phyloP scores from a whole-genome alignment of 805 yeast species.

The Schizosaccharomyces osmophilus region DNA sequence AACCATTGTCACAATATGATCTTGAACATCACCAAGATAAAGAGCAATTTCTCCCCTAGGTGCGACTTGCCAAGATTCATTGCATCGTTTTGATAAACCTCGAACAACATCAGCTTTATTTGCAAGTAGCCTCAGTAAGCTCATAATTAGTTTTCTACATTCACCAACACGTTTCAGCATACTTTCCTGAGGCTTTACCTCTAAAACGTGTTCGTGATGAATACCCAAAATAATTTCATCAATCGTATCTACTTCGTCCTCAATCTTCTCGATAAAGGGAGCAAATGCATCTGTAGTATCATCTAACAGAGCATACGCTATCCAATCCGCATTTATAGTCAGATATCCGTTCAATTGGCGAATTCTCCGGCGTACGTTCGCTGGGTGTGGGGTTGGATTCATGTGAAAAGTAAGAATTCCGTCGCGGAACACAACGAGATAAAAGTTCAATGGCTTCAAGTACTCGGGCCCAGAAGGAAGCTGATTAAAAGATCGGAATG shows the following conservation, averaged over 20 bases:
- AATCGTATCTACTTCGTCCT: conserved; percentile 79
- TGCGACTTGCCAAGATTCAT: conserved; percentile 58
- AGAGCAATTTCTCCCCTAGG: conserved; percentile 73
- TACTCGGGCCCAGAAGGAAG: conserved; percentile 13
- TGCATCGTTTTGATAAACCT: conserved; percentile 78
- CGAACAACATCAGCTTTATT: conserved; percentile 94
- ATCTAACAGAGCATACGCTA: conserved; percentile 85
- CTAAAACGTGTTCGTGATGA: conserved; percentile 21
- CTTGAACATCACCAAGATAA: conserved; percentile 92
- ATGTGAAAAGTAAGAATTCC: conserved; percentile 88
- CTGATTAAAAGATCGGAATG: conserved; percentile 67
- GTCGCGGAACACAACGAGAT: conserved; percentile 69
- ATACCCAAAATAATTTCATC: conserved; percentile 74
- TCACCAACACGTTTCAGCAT: conserved; percentile 89
- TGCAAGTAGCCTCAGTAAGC: conserved; percentile 57
- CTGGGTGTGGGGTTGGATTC: conserved; percentile 86
- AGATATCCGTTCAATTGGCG: conserved; percentile 66
- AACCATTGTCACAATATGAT: conserved; percentile 92
- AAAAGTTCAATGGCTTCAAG: conserved; percentile 70
- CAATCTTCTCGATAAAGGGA: conserved; percentile 83
- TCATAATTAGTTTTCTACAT: conserved; percentile 83
- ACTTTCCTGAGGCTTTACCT: conserved; percentile 21
- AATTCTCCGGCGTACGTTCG: conserved; percentile 82
- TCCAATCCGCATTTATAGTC: conserved; percentile 86
- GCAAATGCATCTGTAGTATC: conserved; percentile 95